phyloP scores from a whole-genome alignment of 495 filamentous ascomycete species.

The Chaetomidium leptoderma region DNA sequence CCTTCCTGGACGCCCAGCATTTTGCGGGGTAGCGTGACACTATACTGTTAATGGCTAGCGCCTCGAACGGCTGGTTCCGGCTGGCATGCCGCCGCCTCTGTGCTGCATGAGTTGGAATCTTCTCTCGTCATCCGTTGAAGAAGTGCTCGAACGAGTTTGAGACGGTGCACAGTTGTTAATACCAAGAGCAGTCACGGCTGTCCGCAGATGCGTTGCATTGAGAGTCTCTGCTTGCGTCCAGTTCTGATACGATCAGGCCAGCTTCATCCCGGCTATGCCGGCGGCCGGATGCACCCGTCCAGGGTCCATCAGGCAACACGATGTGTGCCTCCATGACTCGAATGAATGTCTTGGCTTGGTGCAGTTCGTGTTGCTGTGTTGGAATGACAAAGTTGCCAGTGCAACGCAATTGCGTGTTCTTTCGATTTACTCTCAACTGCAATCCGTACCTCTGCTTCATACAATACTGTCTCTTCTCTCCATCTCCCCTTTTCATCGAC shows the following conservation, averaged over 20 bases:
- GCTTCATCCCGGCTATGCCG: background rate
- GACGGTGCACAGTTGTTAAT: background rate
- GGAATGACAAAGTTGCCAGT: too few species aligned
- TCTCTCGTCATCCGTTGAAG: too few species aligned
- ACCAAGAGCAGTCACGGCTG: too few species aligned
- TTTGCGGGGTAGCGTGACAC: constrained; percentile 31
- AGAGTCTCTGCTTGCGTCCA: constrained; percentile 13
- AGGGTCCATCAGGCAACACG: constrained; percentile 16
- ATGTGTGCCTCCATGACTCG: constrained; percentile 13
- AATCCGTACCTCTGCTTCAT: too few species aligned
- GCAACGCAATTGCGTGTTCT: too few species aligned
- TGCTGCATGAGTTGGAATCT: constrained; percentile 6
- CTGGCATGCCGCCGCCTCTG: background rate
- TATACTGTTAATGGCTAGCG: constrained; percentile 25
- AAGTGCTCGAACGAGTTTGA: too few species aligned
- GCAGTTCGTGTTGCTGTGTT: too few species aligned
- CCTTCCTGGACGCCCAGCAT: constrained; percentile 11
- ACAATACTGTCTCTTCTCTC: too few species aligned
- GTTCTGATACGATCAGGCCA: constrained; percentile 5
- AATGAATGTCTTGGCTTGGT: background rate
- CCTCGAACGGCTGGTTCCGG: constrained; percentile 1
- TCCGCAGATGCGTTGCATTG: background rate
- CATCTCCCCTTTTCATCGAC: too few species aligned
- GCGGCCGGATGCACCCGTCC: constrained; percentile 8
- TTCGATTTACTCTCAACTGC: too few species aligned